Conservation (phyloP, 2,329 filamentous ascomycete genomes). For the Periconia digitata region DNA sequence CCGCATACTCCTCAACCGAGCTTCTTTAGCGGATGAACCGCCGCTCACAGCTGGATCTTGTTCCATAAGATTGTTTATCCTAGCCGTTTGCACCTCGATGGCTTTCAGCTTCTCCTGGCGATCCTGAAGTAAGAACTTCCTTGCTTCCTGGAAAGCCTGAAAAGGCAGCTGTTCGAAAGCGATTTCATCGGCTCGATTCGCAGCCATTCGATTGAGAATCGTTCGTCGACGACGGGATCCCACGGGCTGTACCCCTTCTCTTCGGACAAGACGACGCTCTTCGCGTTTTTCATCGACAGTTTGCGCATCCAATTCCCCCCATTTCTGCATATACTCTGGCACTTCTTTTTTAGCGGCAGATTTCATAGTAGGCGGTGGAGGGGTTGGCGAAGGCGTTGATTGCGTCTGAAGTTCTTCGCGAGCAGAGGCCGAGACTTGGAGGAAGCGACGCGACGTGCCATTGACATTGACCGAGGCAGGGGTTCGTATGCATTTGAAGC, state of each 20-base stretch:
- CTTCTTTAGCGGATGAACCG: slow-evolving; percentile 66
- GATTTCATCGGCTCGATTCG: slow-evolving; percentile 62
- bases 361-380: slow-evolving; percentile 20
- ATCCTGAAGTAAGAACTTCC: slow-evolving; percentile 78
- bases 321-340: slow-evolving; percentile 40
- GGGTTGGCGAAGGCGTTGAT: slow-evolving; percentile 18
- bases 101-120: slow-evolving; percentile 75
- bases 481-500: slow-evolving; percentile 37
- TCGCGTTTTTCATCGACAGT: slow-evolving; percentile 46
- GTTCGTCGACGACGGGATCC: slow-evolving; percentile 81
- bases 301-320: slow-evolving; percentile 36
- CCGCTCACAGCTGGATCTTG: slow-evolving; percentile 60
- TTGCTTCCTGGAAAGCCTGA: slow-evolving; percentile 96
- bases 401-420: slow-evolving; percentile 48
- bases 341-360: slow-evolving; percentile 12
- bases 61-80: slow-evolving; percentile 68
- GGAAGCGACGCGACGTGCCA: slow-evolving; percentile 43
- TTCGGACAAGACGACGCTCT: slow-evolving; percentile 68
- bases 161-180: slow-evolving; percentile 95
- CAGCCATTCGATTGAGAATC: slow-evolving; percentile 36
- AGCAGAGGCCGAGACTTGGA: slow-evolving; percentile 50
- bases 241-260: slow-evolving; percentile 67
- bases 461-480: slow-evolving; percentile 26
- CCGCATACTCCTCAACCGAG: slow-evolving; percentile 68
- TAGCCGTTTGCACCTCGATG: slow-evolving; percentile 67